Conservation (phyloP, 495 filamentous ascomycete genomes). For the Paragyromitra xinjiangensis region DNA sequence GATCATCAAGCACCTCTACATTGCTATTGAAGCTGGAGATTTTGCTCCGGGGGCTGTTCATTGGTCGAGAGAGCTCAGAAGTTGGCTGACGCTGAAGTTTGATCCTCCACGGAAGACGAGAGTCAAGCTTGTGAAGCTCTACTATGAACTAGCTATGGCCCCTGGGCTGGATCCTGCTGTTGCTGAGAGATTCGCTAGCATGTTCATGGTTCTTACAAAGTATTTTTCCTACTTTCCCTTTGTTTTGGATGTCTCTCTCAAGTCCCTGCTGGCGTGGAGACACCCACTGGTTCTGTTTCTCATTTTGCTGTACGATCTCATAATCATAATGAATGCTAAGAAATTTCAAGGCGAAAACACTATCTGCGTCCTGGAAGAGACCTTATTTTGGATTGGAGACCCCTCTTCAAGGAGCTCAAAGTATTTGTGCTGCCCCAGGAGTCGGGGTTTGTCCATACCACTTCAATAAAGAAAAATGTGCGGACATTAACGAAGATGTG, state of each 20-base stretch:
- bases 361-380: slow-evolving; percentile 90
- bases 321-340: slow-evolving; percentile 57
- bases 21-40: slow-evolving; percentile 88
- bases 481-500: slow-evolving; percentile 85
- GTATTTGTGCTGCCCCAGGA: slow-evolving; percentile 85
- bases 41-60: slow-evolving; percentile 92
- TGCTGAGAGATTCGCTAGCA: slow-evolving; percentile 91
- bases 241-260: slow-evolving; percentile 48
- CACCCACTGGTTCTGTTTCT: slow-evolving; percentile 53
- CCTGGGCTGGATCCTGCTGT: slow-evolving; percentile 84
- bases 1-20: slow-evolving; percentile 90
- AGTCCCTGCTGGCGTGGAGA: slow-evolving; percentile 48
- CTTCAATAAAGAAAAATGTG: slow-evolving; percentile 72
- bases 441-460: slow-evolving; percentile 70
- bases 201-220: slow-evolving; percentile 95
- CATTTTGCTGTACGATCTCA: slow-evolving; percentile 50
- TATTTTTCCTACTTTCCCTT: slow-evolving; percentile 63
- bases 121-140: slow-evolving; percentile 84
- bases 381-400: slow-evolving; percentile 88
- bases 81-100: slow-evolving; percentile 96
- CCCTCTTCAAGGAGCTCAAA: slow-evolving; percentile 90
- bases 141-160: slow-evolving; percentile 92
- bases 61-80: slow-evolving; percentile 95
- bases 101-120: slow-evolving; percentile 85
- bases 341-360: slow-evolving; percentile 81